Percentiles rank a stretch among this genome's conserved stretches.
phyloP scores from a whole-genome alignment of 2,329 filamentous ascomycete species.

The Berkeleyomyces basicola region DNA sequence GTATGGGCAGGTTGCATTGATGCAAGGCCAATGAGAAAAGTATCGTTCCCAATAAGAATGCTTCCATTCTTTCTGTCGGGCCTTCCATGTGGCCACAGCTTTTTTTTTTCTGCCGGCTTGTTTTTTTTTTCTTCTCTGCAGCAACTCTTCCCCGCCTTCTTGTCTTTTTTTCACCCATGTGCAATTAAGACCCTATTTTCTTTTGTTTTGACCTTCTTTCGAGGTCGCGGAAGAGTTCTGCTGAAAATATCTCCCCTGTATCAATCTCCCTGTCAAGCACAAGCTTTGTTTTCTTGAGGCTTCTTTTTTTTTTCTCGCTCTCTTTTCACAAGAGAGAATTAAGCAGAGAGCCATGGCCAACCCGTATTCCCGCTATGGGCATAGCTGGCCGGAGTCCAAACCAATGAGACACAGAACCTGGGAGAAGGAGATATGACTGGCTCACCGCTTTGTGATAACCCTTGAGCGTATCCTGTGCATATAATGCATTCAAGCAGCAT shows the following conservation, averaged over 20 bases:
- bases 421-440: not conserved
- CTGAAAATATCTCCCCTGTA: not conserved
- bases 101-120: not conserved
- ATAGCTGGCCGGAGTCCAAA: not conserved
- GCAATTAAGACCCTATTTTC: too few species aligned
- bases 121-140: not conserved
- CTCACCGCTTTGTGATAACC: not conserved
- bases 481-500: too few species aligned
- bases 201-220: not conserved
- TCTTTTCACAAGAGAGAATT: not conserved
- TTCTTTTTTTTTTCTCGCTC: not conserved
- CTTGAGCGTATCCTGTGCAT: not conserved
- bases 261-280: not conserved
- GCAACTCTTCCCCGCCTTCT: not conserved
- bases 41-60: not conserved
- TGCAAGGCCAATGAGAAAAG: not conserved
- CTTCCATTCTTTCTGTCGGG: constrained; percentile 1
- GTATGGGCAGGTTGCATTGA: not conserved
- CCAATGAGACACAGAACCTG: not conserved
- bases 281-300: not conserved
- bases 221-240: not conserved
- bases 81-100: constrained; percentile 6
- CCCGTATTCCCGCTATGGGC: not conserved
- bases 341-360: not conserved
- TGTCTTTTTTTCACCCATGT: not conserved